Evolutionary conservation across 495 filamentous ascomycete genomes (phyloP).

Genomic region (Glutinoglossum americanum): DNA sequence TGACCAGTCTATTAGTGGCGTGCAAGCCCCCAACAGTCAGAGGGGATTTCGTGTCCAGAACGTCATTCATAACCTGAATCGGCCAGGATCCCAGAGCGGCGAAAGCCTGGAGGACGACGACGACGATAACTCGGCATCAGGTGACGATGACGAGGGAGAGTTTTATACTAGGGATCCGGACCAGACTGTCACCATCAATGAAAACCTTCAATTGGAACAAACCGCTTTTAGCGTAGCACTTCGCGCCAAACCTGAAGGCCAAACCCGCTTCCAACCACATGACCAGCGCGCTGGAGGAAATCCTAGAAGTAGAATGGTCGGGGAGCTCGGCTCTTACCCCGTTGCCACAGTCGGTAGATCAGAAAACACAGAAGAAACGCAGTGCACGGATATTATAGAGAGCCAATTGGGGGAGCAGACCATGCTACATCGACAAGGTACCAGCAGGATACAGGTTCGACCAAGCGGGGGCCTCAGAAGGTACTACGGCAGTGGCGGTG

Average conservation of each 20-base stretch:
- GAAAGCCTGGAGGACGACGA: background rate
- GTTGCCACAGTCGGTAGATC: background rate
- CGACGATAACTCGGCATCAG: background rate
- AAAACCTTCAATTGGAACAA: background rate
- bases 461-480: background rate
- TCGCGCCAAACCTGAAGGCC: background rate
- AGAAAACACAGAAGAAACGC: background rate
- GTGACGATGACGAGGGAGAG: background rate
- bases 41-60: background rate
- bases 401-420: background rate
- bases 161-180: background rate
- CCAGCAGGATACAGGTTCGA: background rate
- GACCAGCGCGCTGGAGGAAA: background rate
- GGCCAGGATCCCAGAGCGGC: background rate
- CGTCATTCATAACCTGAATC: background rate
- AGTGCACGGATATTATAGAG: background rate
- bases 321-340: background rate
- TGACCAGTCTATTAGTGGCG: background rate
- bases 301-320: background rate
- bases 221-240: background rate
- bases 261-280: background rate
- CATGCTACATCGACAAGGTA: background rate
- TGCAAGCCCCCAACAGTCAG: background rate
- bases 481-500: background rate
- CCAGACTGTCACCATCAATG: background rate